phyloP scores from a whole-genome alignment of 2,329 filamentous ascomycete genomes.

The Aspergillus brunneoviolaceus region DNA sequence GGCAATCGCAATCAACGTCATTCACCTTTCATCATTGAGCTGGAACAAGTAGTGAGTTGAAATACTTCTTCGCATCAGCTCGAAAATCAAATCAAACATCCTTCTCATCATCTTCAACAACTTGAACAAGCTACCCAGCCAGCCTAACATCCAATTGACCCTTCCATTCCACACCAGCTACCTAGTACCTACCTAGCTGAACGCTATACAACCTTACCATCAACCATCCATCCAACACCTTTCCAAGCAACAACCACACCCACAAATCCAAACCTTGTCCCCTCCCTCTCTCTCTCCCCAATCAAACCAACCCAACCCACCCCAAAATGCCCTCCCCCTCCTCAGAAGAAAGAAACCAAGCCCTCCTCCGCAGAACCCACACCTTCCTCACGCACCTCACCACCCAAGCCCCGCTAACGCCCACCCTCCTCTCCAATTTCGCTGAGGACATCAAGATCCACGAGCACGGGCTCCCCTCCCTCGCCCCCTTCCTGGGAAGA shows the following conservation, averaged over 20 bases:
- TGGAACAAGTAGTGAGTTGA: too few species aligned
- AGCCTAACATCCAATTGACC: too few species aligned
- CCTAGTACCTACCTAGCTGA: too few species aligned
- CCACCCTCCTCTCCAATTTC: constrained; percentile 38
- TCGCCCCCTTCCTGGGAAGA: constrained; percentile 45
- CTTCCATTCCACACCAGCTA: too few species aligned
- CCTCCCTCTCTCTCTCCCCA: too few species aligned
- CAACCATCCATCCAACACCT: neutral
- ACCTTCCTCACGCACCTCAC: constrained; percentile 35
- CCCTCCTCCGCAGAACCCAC: constrained; percentile 14
- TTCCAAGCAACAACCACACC: too few species aligned
- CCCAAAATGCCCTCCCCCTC: neutral
- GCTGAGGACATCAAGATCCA: constrained; percentile 26
- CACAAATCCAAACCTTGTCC: neutral
- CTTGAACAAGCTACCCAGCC: too few species aligned
- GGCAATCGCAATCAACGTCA: neutral
- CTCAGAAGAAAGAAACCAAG: neutral
- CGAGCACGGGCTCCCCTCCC: constrained; percentile 43
- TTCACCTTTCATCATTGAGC: neutral
- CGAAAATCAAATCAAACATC: too few species aligned
- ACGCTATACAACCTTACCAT: neutral
- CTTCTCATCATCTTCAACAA: too few species aligned
- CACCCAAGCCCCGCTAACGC: constrained; percentile 18
- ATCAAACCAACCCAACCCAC: neutral
- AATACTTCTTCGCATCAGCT: too few species aligned